Evolutionary conservation across 805 yeast species (phyloP).

Genomic region (Candida awuae): DNA sequence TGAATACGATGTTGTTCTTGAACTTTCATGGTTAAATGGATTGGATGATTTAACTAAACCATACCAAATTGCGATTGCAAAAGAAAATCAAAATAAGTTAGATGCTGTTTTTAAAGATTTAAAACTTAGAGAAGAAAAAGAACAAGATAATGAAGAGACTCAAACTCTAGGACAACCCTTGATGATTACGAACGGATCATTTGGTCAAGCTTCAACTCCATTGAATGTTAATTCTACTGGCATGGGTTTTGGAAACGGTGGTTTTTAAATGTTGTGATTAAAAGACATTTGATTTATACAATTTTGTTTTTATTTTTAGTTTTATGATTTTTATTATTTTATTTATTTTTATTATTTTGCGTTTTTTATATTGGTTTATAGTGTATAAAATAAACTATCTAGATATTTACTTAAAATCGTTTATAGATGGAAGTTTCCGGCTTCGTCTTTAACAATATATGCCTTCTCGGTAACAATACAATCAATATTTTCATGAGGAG

Average conservation of each 20-base stretch:
- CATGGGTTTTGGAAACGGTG: slow-evolving; percentile 55
- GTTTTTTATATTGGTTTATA: slow-evolving; percentile 8
- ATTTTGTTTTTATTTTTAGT: slow-evolving; percentile 2
- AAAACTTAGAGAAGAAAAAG: slow-evolving; percentile 59
- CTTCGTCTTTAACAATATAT: slow-evolving; percentile 39
- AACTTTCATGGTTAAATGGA: slow-evolving; percentile 83
- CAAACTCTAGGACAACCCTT: slow-evolving; percentile 57
- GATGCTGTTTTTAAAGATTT: slow-evolving; percentile 61
- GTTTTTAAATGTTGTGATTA: slow-evolving; percentile 23
- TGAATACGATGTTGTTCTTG: slow-evolving; percentile 76
- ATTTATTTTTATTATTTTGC: slow-evolving; percentile 6
- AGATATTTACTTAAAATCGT: not conserved
- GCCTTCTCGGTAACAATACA: slow-evolving; percentile 83
- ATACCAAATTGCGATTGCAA: slow-evolving; percentile 74
- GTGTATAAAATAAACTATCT: not conserved
- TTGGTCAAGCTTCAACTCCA: slow-evolving; percentile 20
- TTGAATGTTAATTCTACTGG: slow-evolving; percentile 67
- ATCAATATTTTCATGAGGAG: slow-evolving; percentile 76
- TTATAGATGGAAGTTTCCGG: slow-evolving; percentile 39
- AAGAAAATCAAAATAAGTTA: slow-evolving; percentile 66
- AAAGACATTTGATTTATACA: not conserved
- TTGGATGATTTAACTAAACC: slow-evolving; percentile 85
- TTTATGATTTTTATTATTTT: slow-evolving; percentile 4
- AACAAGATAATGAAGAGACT: slow-evolving; percentile 40
- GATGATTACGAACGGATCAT: slow-evolving; percentile 71